Conservation (phyloP, 768 basidiomycete genomes). For the Agrocybe praecox region DNA sequence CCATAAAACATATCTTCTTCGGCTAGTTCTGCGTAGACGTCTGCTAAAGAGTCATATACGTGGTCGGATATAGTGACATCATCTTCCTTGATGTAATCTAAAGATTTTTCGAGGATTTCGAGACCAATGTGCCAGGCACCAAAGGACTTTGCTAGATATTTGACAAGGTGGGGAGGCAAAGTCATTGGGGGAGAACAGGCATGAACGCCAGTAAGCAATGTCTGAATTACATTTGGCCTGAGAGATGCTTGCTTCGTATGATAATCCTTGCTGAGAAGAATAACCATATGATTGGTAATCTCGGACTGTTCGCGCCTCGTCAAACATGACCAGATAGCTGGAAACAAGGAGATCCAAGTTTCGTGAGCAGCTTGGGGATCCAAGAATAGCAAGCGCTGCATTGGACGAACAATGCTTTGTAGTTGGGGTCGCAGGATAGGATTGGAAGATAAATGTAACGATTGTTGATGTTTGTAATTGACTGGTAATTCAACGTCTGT, state of each 20-base stretch:
- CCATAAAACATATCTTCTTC: constrained; percentile 99
- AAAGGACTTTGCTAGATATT: constrained; percentile 95
- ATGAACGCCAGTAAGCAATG: constrained; percentile 81
- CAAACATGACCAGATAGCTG: constrained; percentile 83
- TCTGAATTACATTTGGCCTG: constrained; percentile 92
- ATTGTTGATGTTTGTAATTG: constrained; percentile 42
- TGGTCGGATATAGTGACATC: constrained; percentile 80
- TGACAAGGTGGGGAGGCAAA: constrained; percentile 92
- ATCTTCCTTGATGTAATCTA: constrained; percentile 80
- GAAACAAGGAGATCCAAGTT: constrained; percentile 88
- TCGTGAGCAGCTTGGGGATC: constrained; percentile 79
- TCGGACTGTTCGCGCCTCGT: constrained; percentile 87
- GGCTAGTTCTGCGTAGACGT: constrained; percentile 92
- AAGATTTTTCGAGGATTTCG: constrained; percentile 81
- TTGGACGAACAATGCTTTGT: constrained; percentile 67
- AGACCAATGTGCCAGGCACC: constrained; percentile 93
- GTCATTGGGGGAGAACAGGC: constrained; percentile 87
- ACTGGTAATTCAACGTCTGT: constrained; percentile 44
- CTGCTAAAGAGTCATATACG: constrained; percentile 88
- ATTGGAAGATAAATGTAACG: constrained; percentile 27
- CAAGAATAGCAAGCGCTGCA: constrained; percentile 81
- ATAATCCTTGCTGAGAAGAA: constrained; percentile 90
- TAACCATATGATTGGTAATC: constrained; percentile 87
- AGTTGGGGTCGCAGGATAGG: constrained; percentile 43
- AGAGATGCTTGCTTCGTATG: constrained; percentile 87